These are phyloP conservation scores for Terana coerulea DNA, from an alignment of 768 basidiomycete genomes.

Conservation along the genomic window DNA sequence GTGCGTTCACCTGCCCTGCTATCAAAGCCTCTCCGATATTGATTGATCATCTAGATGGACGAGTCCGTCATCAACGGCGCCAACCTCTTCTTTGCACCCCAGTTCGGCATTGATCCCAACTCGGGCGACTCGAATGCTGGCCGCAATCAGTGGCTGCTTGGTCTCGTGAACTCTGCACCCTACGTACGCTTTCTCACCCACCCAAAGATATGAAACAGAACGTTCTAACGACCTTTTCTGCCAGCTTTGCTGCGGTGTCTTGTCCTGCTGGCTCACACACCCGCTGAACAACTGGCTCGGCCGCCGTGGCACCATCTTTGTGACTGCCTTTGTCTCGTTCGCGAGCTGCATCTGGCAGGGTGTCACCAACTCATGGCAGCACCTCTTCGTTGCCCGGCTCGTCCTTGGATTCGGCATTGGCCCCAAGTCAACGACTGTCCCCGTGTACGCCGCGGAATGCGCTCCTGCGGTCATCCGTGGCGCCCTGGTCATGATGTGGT, in stretches of 20 bases:
- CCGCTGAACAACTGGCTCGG: conserved; percentile 63
- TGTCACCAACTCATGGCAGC: conserved; percentile 53
- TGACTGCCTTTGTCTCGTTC: conserved; percentile 40
- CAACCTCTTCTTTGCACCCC: conserved; percentile 50
- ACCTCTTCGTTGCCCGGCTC: conserved; percentile 52
- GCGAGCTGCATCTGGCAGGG: conserved; percentile 52
- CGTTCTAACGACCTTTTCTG: conserved; percentile 7
- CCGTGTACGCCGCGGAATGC: conserved; percentile 72
- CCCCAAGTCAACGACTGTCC: conserved; percentile 60
- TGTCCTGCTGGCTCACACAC: conserved; percentile 64
- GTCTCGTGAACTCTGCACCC: conserved; percentile 66
- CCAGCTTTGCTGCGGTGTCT: conserved; percentile 47
- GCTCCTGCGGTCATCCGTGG: conserved; percentile 81
- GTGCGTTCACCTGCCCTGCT: no score
- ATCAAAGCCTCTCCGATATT: no score
- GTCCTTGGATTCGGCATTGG: conserved; percentile 53
- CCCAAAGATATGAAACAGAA: conserved; percentile 2
- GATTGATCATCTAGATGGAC: no score
- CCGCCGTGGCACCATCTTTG: conserved; percentile 51
- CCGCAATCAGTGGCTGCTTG: conserved; percentile 69
- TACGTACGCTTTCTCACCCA: conserved; percentile 34
- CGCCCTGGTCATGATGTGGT: conserved; percentile 89
- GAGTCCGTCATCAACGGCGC: conserved; percentile 58
- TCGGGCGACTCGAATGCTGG: conserved; percentile 16
- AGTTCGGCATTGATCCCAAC: conserved; percentile 48